Conservation (phyloP, 176 grass and related monocot genomes). For the Otatea glauca region DNA sequence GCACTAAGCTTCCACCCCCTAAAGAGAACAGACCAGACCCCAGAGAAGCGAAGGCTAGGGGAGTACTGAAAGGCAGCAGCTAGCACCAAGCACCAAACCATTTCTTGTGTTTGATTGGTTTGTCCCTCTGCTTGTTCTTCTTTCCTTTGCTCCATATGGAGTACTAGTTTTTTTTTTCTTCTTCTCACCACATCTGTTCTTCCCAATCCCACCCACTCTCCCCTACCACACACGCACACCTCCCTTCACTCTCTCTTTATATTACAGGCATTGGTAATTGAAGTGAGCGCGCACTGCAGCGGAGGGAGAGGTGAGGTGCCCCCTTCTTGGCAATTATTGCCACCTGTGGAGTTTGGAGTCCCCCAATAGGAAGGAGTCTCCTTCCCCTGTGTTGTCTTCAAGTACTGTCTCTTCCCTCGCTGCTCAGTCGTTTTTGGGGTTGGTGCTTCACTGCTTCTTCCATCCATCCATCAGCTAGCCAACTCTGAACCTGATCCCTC, state of each 20-base stretch:
- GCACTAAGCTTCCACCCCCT: slow-evolving; percentile 20
- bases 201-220: slow-evolving; percentile 34
- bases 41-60: slow-evolving; percentile 29
- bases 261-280: slow-evolving; percentile 30
- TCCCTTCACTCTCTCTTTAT: background rate
- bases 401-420: slow-evolving; percentile 38
- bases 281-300: slow-evolving; percentile 37
- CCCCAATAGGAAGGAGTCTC: slow-evolving; percentile 63
- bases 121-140: background rate
- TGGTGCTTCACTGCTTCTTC: slow-evolving; percentile 28
- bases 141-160: background rate
- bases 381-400: slow-evolving; percentile 57
- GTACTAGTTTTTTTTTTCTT: background rate
- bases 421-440: slow-evolving; percentile 3
- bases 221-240: slow-evolving; percentile 29
- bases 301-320: slow-evolving; percentile 32
- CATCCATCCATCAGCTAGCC: slow-evolving; percentile 23
- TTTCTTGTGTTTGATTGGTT: background rate
- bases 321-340: slow-evolving; percentile 59
- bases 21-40: slow-evolving; percentile 42
- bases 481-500: background rate
- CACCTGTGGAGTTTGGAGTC: slow-evolving; percentile 64
- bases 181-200: background rate
- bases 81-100: background rate
- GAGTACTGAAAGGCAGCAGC: background rate